These are phyloP conservation scores for Cryptococcus wingfieldii DNA, from an alignment of 1,284 basidiomycete species.

Conservation along the genomic window DNA sequence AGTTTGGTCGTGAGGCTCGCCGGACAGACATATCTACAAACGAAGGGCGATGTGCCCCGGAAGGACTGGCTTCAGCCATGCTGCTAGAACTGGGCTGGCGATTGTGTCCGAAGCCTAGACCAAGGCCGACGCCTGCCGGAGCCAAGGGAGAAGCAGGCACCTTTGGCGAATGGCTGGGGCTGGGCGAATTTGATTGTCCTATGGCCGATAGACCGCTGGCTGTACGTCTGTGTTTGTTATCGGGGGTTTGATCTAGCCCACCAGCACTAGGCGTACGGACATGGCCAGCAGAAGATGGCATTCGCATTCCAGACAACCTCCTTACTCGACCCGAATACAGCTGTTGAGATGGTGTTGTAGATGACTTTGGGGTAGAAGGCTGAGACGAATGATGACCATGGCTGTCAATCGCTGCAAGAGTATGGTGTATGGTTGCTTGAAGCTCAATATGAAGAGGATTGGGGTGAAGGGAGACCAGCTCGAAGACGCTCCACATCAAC, in stretches of 20 bases:
- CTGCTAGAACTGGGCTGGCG: slow-evolving; percentile 13
- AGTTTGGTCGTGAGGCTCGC: slow-evolving; percentile 27
- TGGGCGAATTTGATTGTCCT: not conserved
- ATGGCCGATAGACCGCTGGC: not conserved
- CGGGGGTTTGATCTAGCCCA: not conserved
- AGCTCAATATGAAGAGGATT: slow-evolving; percentile 64
- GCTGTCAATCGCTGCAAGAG: slow-evolving; percentile 12
- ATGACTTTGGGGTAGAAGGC: slow-evolving; percentile 10
- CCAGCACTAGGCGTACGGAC: slow-evolving; percentile 1
- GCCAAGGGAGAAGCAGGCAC: not conserved
- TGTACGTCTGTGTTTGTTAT: not conserved
- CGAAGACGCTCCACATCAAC: slow-evolving; percentile 66
- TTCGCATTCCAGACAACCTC: slow-evolving; percentile 13
- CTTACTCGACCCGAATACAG: slow-evolving; percentile 13
- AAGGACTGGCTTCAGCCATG: not conserved
- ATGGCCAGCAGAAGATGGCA: slow-evolving; percentile 15
- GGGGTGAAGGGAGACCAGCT: slow-evolving; percentile 61
- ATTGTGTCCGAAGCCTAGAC: slow-evolving; percentile 6
- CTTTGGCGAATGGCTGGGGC: not conserved
- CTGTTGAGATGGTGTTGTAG: slow-evolving; percentile 9
- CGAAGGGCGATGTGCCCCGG: slow-evolving; percentile 19
- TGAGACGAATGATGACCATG: slow-evolving; percentile 7
- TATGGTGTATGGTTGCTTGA: slow-evolving; percentile 56
- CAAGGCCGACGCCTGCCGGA: not conserved
- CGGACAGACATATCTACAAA: slow-evolving; percentile 34